Base-by-base conservation (phyloP, 2,329 filamentous ascomycete species). In the Colletotrichum scovillei region DNA sequence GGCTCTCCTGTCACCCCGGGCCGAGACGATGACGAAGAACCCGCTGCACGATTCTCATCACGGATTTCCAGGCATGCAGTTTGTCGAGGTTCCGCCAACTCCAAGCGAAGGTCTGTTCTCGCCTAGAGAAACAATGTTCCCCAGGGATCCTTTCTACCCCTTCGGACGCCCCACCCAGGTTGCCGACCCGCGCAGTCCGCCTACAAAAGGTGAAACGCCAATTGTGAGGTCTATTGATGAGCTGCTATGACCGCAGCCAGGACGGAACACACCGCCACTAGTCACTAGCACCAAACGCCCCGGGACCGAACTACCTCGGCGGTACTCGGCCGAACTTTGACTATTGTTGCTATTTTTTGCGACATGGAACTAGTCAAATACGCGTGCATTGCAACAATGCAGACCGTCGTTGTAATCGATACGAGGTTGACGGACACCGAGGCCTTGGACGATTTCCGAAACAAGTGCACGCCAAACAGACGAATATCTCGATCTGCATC, bases 141-240 rank as follows among this genome's bases (percentile, higher is more conserved):
- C 89, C 5, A 83, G 88, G 30, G 86, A 91, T 75, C 85, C 87
- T 0, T 87, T 89, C 69, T 84, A 81, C 59, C 84, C 87, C 2
- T 90, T 90, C 75, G 86, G 84, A 57, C 85, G 86, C 49, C 88
- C 88, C 12, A 77, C 84, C 3, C 86, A 88, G 74, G 82, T 86
- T 12, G 86, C 86, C 16, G 93, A 95, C 79, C 94, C 94, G 16
- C 86, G 94, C 77, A 95, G 93, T 80, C 93, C 93, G 19, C 92
- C 93, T 0, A 93, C 92, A 14, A 90, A 89, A 78, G 93, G 93
- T 52, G 92, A 93, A 80, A 91, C 90, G 71, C 92, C 93, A 3
- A 95, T 96, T 74, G 90, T 92, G 64, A 88, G 93, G 69, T 95
- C 92, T 72, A 96, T 96, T 78, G 92, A 94, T 80, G 93, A 95